These are phyloP conservation scores for Backusella tuberculispora DNA, from an alignment of 192 early-diverging fungal genomes.

Conservation along the genomic window DNA sequence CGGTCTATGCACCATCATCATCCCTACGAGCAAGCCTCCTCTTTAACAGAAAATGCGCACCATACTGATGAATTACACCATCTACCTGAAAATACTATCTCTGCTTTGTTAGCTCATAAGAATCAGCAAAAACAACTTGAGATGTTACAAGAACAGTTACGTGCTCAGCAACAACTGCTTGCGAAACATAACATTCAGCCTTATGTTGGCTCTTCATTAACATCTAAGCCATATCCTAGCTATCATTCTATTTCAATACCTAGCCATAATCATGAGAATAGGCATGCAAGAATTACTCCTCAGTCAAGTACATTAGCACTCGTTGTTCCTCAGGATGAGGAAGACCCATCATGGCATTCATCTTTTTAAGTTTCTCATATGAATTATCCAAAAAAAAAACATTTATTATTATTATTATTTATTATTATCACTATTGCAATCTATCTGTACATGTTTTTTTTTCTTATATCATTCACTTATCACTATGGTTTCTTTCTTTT, in stretches of 20 bases:
- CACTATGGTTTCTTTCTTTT: background rate
- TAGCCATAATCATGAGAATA: constrained; percentile 5
- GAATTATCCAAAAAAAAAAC: background rate
- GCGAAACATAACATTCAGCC: constrained; percentile 28
- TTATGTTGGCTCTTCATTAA: background rate
- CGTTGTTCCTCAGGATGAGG: constrained; percentile 12
- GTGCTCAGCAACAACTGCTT: constrained; percentile 33
- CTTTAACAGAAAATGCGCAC: background rate
- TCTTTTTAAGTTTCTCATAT: constrained; percentile 8
- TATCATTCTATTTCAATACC: constrained; percentile 11
- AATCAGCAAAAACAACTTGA: constrained; percentile 38
- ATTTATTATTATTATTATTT: background rate
- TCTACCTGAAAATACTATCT: constrained; percentile 19
- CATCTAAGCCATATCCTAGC: background rate
- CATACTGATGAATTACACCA: background rate
- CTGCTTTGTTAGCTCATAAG: constrained; percentile 39
- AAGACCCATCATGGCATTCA: constrained; percentile 14
- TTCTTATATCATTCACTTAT: constrained; percentile 6
- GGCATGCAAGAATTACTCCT: background rate
- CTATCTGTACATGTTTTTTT: background rate
- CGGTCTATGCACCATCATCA: constrained; percentile 12
- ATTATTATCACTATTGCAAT: background rate
- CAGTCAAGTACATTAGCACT: constrained; percentile 1
- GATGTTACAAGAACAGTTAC: constrained; percentile 36
- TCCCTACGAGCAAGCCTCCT: background rate